phyloP scores from a whole-genome alignment of 2,329 filamentous ascomycete genomes.

The Colletotrichum sp. region DNA sequence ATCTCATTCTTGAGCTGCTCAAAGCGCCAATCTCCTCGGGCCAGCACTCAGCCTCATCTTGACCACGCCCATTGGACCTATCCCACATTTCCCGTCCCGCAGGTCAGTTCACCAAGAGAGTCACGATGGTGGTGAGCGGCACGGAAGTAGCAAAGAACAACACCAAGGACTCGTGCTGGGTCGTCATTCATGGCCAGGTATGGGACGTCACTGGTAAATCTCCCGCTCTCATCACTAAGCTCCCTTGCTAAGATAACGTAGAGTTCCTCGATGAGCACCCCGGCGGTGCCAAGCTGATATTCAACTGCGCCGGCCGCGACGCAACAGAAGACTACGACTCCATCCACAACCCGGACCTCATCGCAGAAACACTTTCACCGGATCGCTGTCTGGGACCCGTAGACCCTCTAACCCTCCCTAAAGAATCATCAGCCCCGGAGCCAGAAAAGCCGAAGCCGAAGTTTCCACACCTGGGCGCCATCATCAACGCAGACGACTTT shows the following conservation, averaged over 20 bases:
- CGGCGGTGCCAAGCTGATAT: conserved; percentile 35
- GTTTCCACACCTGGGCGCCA: conserved; percentile 29
- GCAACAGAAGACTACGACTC: conserved; percentile 38
- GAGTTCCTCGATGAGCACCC: conserved; percentile 37
- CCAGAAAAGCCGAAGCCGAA: not conserved
- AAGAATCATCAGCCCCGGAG: not conserved
- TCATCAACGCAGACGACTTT: conserved; percentile 42
- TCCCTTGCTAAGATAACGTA: not conserved
- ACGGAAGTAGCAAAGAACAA: conserved; percentile 23
- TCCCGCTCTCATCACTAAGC: rapidly evolving
- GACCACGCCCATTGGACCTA: not conserved
- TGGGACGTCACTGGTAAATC: conserved; percentile 24
- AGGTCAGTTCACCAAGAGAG: not conserved
- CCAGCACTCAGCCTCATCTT: not conserved
- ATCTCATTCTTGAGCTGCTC: not conserved
- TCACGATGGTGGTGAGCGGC: conserved; percentile 10
- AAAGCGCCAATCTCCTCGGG: not conserved
- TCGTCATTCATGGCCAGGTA: conserved; percentile 23
- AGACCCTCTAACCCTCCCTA: conserved; percentile 13
- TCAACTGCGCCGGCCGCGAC: conserved; percentile 36
- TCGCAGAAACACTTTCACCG: conserved; percentile 30
- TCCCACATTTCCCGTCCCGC: not conserved
- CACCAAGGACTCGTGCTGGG: conserved; percentile 23
- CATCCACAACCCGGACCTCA: conserved; percentile 33
- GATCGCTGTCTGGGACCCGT: conserved; percentile 29